A percentile compares a stretch with the other conserved stretches of the same genome.
These are phyloP conservation scores for Saraca asoca DNA, from an alignment of 331 rosid genomes.

Conservation along the genomic window DNA sequence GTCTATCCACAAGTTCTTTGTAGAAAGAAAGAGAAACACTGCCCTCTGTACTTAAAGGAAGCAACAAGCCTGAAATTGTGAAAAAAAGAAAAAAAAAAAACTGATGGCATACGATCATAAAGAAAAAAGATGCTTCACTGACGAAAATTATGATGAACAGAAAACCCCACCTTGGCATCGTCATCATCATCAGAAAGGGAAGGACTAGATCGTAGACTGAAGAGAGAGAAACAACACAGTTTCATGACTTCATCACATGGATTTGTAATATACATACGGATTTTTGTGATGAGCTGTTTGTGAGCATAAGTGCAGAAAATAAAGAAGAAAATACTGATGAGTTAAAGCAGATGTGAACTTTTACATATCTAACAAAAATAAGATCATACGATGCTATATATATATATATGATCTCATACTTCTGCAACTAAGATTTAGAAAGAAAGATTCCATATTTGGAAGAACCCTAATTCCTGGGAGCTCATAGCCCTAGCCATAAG, in stretches of 20 bases:
- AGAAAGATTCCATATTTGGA: constrained; percentile 29
- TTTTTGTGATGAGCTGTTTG: constrained; percentile 6
- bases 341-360: constrained; percentile 12
- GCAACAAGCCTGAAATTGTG: constrained; percentile 46
- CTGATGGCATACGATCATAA: constrained; percentile 42
- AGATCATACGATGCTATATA: constrained; percentile 36
- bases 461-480: constrained; percentile 58
- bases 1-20: constrained; percentile 29
- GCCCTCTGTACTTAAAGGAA: constrained; percentile 49
- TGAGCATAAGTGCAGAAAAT: constrained; percentile 11
- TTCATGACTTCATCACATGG: constrained; percentile 6
- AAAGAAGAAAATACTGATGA: constrained; percentile 1
- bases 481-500: constrained; percentile 38
- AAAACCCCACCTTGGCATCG: constrained; percentile 39
- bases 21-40: constrained; percentile 50
- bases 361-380: constrained; percentile 7
- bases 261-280: constrained; percentile 28
- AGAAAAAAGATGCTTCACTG: constrained; percentile 43
- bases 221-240: constrained; percentile 35
- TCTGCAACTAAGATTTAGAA: background rate
- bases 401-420: background rate
- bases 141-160: constrained; percentile 47
- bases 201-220: constrained; percentile 3
- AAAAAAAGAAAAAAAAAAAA: no score
- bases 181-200: constrained; percentile 13